Evolutionary conservation across 2,329 filamentous ascomycete species (phyloP).

Genomic region (Hymenoscyphus occultus): DNA sequence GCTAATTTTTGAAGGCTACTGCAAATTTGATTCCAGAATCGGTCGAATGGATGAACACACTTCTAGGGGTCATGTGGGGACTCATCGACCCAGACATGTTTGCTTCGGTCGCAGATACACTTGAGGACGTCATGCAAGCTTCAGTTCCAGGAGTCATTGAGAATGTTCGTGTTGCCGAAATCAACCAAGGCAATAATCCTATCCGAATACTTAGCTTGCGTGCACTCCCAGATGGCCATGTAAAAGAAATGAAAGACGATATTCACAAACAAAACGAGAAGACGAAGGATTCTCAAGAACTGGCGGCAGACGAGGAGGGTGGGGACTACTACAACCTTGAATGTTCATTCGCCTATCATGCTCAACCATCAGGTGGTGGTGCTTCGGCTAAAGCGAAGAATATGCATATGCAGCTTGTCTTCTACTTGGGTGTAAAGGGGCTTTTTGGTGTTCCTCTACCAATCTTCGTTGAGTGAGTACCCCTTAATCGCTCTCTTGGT

Average conservation of each 20-base stretch:
- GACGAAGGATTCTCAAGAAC: constrained; percentile 79
- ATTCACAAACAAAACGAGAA: constrained; percentile 77
- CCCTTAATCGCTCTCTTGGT: no score
- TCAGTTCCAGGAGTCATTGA: constrained; percentile 89
- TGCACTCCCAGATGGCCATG: constrained; percentile 77
- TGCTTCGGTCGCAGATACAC: constrained; percentile 79
- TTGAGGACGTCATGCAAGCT: constrained; percentile 95
- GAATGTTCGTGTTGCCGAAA: constrained; percentile 91
- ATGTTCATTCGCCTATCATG: constrained; percentile 86
- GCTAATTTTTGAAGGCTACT: constrained; percentile 53
- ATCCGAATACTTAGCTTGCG: constrained; percentile 84
- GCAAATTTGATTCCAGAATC: constrained; percentile 89
- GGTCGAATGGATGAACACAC: constrained; percentile 94
- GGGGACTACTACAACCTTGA: constrained; percentile 93
- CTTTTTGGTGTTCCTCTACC: constrained; percentile 29
- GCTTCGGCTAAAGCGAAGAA: constrained; percentile 83
- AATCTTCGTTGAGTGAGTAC: constrained; percentile 17
- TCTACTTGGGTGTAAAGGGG: constrained; percentile 69
- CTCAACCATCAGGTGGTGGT: constrained; percentile 64
- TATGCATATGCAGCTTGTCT: constrained; percentile 95
- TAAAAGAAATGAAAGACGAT: constrained; percentile 76
- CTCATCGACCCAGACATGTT: constrained; percentile 96
- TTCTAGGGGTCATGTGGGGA: constrained; percentile 81
- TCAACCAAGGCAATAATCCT: constrained; percentile 89
- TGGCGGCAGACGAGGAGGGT: constrained; percentile 84